Evolutionary conservation across 2,329 filamentous ascomycete species (phyloP), one percentile per base, ranked within the genome.

Genomic region (Diaporthe eres): DNA sequence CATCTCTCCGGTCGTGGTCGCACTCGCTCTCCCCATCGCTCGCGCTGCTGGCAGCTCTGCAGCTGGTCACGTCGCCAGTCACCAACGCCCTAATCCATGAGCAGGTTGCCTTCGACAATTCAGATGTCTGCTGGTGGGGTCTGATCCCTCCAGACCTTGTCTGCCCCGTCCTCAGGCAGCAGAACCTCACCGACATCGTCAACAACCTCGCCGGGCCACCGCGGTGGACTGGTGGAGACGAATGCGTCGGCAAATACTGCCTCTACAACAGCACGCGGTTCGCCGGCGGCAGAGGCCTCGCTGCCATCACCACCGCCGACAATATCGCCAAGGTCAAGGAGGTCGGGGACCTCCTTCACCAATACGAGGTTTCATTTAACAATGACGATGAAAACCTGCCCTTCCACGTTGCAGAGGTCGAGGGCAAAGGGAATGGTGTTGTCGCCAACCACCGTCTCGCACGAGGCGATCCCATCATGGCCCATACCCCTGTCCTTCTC

Each of bases 101-200:
- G 44, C 76, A 77, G 47, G 76, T 75, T 22, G 76, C 74, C 28
- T 75, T 75, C 55, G 74, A 75, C 55, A 75, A 63, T 22, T 67
- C 76, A 15, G 73, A 75, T 28, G 76, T 77, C 28, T 77, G 76
- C 63, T 77, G 70, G 67, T 77, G 76, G 76, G 63, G 74, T 22
- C 13, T 77, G 13, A 51, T 63, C 53, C 76, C 76, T 9, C 74
- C 68, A 6, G 76, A 75, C 39, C 74, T 72, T 42, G 57, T 57
- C 28, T 77, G 76, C n/a, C 76, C 76, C 37, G 61, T 75, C 22
- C 44, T 77, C 19, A 70, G 34, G 25, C 83, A 85, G 73, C 80
- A 82, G 25, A 84, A 87, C 3, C 77, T 89, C 6, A 87, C 87
- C 3, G 85, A 88, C 15, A 79, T 89, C 22, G 78, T 80, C 17